Evolutionary conservation across 2,329 filamentous ascomycete genomes (phyloP).

Genomic region (Paecilomyces formosus): DNA sequence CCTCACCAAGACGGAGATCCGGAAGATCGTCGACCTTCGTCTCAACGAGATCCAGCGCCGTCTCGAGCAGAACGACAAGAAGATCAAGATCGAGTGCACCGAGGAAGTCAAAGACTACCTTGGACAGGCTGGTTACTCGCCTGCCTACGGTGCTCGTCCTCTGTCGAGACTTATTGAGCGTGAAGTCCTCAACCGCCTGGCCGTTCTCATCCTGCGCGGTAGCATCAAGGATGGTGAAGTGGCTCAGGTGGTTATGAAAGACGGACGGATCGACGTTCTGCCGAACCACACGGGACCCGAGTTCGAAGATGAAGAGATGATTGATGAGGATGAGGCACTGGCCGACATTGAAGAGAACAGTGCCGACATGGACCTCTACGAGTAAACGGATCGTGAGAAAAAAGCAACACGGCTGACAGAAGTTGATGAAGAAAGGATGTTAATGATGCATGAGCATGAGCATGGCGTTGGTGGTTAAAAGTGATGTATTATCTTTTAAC

Average conservation of each 20-base stretch:
- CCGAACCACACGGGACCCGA: constrained; percentile 71
- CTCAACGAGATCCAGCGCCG: constrained; percentile 85
- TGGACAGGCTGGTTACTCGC: constrained; percentile 84
- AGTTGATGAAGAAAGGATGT: neutral
- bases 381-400: constrained; percentile 31
- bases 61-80: constrained; percentile 74
- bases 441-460: neutral
- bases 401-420: neutral
- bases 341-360: constrained; percentile 59
- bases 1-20: constrained; percentile 80
- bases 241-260: constrained; percentile 69
- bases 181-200: constrained; percentile 89
- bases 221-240: constrained; percentile 77
- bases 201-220: constrained; percentile 82
- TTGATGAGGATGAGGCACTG: constrained; percentile 66
- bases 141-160: constrained; percentile 87
- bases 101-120: constrained; percentile 89
- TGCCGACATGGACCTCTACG: constrained; percentile 58
- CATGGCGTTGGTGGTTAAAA: neutral
- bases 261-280: constrained; percentile 72
- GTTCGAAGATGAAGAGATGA: constrained; percentile 59
- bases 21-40: constrained; percentile 89
- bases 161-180: constrained; percentile 88
- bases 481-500: neutral
- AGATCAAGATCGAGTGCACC: constrained; percentile 74